These are phyloP conservation scores for Solanum gandarillasii DNA, from an alignment of 257 asterid genomes.

Conservation along the genomic window DNA sequence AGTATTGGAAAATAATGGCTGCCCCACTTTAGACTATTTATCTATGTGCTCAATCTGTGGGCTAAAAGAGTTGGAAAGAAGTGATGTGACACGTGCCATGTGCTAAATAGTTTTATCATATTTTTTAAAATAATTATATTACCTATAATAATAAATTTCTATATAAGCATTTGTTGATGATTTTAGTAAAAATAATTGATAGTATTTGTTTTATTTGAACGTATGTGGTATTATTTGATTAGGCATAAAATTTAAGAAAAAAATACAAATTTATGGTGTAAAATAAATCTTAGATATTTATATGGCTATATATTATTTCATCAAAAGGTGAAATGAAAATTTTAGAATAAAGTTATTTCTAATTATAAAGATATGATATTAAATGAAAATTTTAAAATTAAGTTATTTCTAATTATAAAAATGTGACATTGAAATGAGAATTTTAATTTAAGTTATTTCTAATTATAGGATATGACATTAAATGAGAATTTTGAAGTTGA, in stretches of 20 bases:
- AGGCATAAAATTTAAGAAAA: not conserved
- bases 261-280: not conserved
- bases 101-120: not conserved
- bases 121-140: not conserved
- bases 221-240: not conserved
- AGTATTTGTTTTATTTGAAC: not conserved
- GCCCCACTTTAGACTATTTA: not conserved
- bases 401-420: not conserved
- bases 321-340: not conserved
- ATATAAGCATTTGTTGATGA: not conserved
- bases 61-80: not conserved
- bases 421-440: not conserved
- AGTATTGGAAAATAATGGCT: not conserved
- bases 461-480: not conserved
- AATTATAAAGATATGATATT: no score
- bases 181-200: not conserved
- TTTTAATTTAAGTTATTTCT: not conserved
- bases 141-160: not conserved
- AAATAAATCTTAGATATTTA: not conserved
- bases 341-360: not conserved
- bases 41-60: not conserved
- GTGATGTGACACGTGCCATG: not conserved
- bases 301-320: not conserved
- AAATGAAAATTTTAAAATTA: not conserved
- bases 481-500: not conserved